Evolutionary conservation across 805 yeast species (phyloP).

Genomic region (Pichia rugopelliculosa): DNA sequence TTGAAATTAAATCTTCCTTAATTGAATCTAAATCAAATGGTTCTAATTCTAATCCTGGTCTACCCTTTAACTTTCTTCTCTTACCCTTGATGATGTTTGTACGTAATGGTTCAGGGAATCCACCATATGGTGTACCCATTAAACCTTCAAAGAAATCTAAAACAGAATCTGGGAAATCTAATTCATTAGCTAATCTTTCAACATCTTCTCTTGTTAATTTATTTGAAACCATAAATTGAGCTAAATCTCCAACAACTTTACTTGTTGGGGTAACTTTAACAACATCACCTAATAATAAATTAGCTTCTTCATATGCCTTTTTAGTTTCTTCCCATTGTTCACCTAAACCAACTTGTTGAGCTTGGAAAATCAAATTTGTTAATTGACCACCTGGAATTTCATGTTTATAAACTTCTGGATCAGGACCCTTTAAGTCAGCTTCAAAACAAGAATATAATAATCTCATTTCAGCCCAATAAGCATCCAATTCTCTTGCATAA

Average conservation of each 20-base stretch:
- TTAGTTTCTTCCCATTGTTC: constrained; percentile 95
- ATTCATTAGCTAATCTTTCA: constrained; percentile 72
- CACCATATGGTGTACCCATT: constrained; percentile 99
- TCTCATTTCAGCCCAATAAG: constrained; percentile 99
- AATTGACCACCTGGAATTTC: constrained; percentile 99
- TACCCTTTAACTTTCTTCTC: constrained; percentile 78
- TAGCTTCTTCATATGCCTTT: constrained; percentile 88
- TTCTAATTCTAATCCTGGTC: constrained; percentile 88
- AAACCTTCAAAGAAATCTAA: constrained; percentile 98
- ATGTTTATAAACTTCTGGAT: constrained; percentile 96
- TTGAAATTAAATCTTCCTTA: constrained; percentile 62
- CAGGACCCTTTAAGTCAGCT: constrained; percentile 98
- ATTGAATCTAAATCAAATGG: constrained; percentile 76
- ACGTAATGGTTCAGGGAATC: constrained; percentile 99
- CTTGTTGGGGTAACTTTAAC: constrained; percentile 99
- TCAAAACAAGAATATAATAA: constrained; percentile 93
- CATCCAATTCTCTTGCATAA: constrained; percentile 74
- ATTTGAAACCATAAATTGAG: constrained; percentile 99
- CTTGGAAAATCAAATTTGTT: constrained; percentile 96
- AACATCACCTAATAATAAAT: constrained; percentile 85
- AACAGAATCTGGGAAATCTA: constrained; percentile 98
- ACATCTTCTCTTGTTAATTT: constrained; percentile 83
- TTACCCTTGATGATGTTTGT: constrained; percentile 83
- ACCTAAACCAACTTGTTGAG: constrained; percentile 97
- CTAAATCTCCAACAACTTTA: constrained; percentile 98